phyloP scores from a whole-genome alignment of 345 rosid species.

The Anacardium occidentale region DNA sequence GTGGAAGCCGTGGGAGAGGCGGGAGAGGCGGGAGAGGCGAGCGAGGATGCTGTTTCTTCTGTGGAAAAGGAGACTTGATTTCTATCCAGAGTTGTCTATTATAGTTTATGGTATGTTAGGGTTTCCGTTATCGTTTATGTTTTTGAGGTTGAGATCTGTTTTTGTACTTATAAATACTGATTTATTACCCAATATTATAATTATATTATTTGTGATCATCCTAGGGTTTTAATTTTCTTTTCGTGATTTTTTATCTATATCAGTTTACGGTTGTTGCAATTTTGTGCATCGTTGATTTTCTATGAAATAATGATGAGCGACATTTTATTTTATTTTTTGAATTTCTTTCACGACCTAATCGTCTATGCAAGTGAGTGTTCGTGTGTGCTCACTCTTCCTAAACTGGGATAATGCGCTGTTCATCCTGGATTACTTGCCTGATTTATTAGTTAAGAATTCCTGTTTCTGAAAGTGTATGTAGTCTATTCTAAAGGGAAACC shows the following conservation, averaged over 20 bases:
- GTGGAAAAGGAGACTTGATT: conserved; percentile 41
- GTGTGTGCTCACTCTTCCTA: not conserved
- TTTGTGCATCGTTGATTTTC: conserved; percentile 7
- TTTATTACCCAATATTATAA: conserved; percentile 16
- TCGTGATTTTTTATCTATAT: not conserved
- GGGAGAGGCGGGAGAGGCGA: conserved; percentile 23
- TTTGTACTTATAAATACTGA: conserved; percentile 35
- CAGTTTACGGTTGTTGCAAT: not conserved
- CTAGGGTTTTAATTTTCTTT: conserved; percentile 12
- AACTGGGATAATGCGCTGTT: not conserved
- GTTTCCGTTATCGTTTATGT: conserved; percentile 16
- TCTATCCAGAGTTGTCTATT: conserved; percentile 11
- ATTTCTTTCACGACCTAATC: too few relatives aligned
- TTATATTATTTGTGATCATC: not conserved
- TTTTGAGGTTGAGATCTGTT: conserved; percentile 31
- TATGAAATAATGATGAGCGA: not conserved
- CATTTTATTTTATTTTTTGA: not conserved
- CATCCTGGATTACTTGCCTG: not conserved
- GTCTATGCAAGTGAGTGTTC: not conserved
- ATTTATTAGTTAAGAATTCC: not conserved
- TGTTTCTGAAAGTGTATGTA: too few relatives aligned
- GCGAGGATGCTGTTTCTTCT: conserved; percentile 32
- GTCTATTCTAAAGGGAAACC: too few relatives aligned
- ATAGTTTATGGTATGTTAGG: conserved; percentile 36
- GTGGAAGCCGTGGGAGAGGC: conserved; percentile 14